Base-by-base conservation (phyloP, 2,329 filamentous ascomycete species). In the Aspergillus sp. region DNA sequence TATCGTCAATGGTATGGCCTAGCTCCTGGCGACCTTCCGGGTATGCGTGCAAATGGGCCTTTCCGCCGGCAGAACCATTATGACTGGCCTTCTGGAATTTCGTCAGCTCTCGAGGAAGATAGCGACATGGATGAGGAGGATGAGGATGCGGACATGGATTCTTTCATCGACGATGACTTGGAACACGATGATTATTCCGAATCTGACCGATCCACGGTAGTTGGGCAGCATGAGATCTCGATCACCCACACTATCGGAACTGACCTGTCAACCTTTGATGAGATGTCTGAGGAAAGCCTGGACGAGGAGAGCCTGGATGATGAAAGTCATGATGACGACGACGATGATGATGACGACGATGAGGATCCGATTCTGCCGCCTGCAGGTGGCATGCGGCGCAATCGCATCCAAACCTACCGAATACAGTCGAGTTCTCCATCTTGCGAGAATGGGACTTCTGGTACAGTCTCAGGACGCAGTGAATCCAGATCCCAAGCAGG, bases 161-260 rank as follows among this genome's bases (percentile, higher is more conserved):
- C 72, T 7, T 76, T 76, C 49, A 76, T 76, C 56, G 72, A 74
- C 47, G 71, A 76, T 21, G 71, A 69, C 45, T 58, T 69, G 36
- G 60, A 66, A 49, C 62, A 61, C n/a, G 62, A 65, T 28, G 55
- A 65, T 28, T 65, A 69, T 21, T 70, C 69, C 15, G 67, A 69
- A 23, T 75, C 74, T 7, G 73, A 73, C 59, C 70, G 61, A 60
- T 74, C 71, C 25, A 76, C 74, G 4, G 68, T 76, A 23, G 70
- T 76, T 19, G 74, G 67, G 32, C 64, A 60, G 52, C 61, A 59
- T 53, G 61, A 63, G 9, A 63, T 61, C 19, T 55, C 28, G 7
- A 23, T 47, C 8, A 47, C 53, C 13, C 53, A 30, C 41, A 45
- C 28, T 32, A 19, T 36, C 9, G 25, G 43, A 32, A 47, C 39